phyloP scores from a whole-genome alignment of 1,284 basidiomycete genomes.

The Tylopilus sp. region DNA sequence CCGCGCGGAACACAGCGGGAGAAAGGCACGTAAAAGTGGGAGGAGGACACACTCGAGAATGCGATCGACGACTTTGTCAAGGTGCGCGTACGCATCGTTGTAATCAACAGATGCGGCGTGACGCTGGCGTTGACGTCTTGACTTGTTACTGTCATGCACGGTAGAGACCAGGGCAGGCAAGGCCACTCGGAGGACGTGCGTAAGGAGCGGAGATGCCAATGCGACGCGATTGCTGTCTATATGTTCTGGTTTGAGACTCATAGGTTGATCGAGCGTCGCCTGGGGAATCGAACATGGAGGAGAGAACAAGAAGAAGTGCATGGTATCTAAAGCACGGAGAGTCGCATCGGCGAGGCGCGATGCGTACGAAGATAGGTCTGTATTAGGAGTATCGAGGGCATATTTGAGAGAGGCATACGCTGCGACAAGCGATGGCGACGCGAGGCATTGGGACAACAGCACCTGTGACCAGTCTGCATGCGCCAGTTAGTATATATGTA shows the following conservation, averaged over 20 bases:
- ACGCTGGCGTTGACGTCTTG: constrained; percentile 11
- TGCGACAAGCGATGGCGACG: constrained; percentile 34
- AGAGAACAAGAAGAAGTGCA: constrained; percentile 36
- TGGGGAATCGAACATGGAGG: constrained; percentile 4
- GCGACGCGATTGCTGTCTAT: constrained; percentile 31
- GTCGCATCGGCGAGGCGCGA: constrained; percentile 32
- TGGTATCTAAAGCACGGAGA: constrained; percentile 28
- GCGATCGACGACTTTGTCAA: constrained; percentile 34
- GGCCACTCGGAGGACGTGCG: constrained; percentile 30
- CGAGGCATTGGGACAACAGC: constrained; percentile 34
- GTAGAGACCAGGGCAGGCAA: constrained; percentile 29
- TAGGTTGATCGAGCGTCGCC: not conserved
- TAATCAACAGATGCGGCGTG: not conserved
- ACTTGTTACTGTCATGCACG: constrained; percentile 4
- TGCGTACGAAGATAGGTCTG: constrained; percentile 14
- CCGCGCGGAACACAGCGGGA: constrained; percentile 30
- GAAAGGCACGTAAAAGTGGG: constrained; percentile 33
- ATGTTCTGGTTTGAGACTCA: constrained; percentile 18
- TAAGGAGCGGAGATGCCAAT: constrained; percentile 35
- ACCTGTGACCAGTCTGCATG: constrained; percentile 33
- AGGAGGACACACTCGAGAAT: constrained; percentile 35
- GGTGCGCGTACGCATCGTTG: constrained; percentile 6
- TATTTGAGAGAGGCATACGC: constrained; percentile 36
- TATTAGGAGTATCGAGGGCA: constrained; percentile 18
- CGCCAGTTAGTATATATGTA: constrained; percentile 8